Evolutionary conservation across 2,329 filamentous ascomycete species (phyloP).

Genomic region (Lasiodiplodia sp.): DNA sequence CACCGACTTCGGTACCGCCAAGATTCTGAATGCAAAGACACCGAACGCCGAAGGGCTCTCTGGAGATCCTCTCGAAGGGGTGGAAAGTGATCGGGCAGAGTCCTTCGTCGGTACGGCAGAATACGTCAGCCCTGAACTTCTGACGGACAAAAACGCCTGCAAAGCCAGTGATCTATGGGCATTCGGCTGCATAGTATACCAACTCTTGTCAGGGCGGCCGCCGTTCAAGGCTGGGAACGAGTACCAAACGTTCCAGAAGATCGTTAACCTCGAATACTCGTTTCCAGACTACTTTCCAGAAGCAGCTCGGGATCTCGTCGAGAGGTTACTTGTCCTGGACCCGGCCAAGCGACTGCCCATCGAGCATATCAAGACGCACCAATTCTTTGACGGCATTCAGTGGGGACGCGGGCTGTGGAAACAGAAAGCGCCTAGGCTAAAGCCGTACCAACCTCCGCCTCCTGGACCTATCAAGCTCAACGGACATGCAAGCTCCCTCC

Average conservation of each 20-base stretch:
- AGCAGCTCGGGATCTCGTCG: slow-evolving; percentile 86
- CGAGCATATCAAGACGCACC: slow-evolving; percentile 95
- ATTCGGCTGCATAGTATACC: slow-evolving; percentile 97
- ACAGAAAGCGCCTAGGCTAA: slow-evolving; percentile 84
- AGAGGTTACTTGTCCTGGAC: slow-evolving; percentile 88
- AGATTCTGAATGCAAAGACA: slow-evolving; percentile 70
- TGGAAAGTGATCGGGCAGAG: slow-evolving; percentile 77
- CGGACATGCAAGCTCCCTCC: slow-evolving; percentile 43
- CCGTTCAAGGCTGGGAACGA: slow-evolving; percentile 97
- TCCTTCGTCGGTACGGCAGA: slow-evolving; percentile 98
- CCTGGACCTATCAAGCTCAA: slow-evolving; percentile 69
- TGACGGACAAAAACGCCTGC: slow-evolving; percentile 95
- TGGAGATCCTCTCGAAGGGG: slow-evolving; percentile 61
- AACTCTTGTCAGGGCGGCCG: slow-evolving; percentile 91
- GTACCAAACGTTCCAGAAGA: slow-evolving; percentile 98
- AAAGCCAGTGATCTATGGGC: slow-evolving; percentile 99
- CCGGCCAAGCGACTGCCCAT: slow-evolving; percentile 84
- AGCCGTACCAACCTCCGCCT: slow-evolving; percentile 79
- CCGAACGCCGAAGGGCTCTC: slow-evolving; percentile 46
- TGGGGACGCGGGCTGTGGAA: slow-evolving; percentile 91
- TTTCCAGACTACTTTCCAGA: slow-evolving; percentile 89
- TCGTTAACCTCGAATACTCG: slow-evolving; percentile 90
- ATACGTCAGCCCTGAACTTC: slow-evolving; percentile 96
- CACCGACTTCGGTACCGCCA: slow-evolving; percentile 98
- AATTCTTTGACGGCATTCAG: slow-evolving; percentile 87